Percentiles rank a stretch among this genome's conserved stretches.
These are phyloP conservation scores for Nadsonia fulvescens DNA, from an alignment of 805 yeast species.

Conservation along the genomic window DNA sequence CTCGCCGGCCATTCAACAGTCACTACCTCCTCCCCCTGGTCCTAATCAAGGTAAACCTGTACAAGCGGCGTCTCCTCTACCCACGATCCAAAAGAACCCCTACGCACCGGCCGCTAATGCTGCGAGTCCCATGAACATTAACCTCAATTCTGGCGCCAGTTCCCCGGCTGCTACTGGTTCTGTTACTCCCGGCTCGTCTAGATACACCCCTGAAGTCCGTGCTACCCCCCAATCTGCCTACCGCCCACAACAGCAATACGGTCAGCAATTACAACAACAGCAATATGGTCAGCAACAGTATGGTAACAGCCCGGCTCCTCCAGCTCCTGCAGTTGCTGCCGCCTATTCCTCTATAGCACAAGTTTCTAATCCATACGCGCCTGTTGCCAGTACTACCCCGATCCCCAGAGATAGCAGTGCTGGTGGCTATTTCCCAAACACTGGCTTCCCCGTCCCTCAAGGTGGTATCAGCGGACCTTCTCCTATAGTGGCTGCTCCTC, in stretches of 20 bases:
- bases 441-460: constrained; percentile 5
- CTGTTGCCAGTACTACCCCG: constrained; percentile 9
- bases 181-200: no score
- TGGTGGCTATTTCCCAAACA: constrained; percentile 5
- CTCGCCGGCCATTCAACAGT: constrained; percentile 10
- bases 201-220: no score
- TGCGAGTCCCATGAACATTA: no score
- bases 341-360: constrained; percentile 18
- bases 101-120: no score
- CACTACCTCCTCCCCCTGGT: constrained; percentile 18
- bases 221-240: constrained; percentile 7
- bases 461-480: constrained; percentile 7
- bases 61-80: no score
- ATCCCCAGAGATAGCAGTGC: neutral
- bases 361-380: constrained; percentile 24
- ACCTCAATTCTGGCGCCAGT: no score
- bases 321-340: constrained; percentile 15
- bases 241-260: no score
- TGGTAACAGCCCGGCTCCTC: no score
- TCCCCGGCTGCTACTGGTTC: constrained; percentile 14
- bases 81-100: no score
- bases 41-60: no score
- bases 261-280: no score
- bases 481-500: constrained; percentile 8
- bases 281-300: no score